phyloP scores from a whole-genome alignment of 352 stramenopile genomes.

The Pythium coloratum region DNA sequence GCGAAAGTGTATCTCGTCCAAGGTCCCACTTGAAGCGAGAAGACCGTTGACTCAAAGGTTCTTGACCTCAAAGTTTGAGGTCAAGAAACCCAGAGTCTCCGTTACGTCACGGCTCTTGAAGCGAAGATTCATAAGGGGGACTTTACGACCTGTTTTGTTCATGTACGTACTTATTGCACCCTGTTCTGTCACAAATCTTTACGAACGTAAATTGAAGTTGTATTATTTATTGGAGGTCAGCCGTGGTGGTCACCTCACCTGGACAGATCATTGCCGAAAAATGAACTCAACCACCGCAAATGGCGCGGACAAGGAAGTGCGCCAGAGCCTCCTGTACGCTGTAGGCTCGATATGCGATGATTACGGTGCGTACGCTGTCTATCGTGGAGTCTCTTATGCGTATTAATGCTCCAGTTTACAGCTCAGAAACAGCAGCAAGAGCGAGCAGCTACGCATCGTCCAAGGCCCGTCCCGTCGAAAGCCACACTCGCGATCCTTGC shows the following conservation, averaged over 20 bases:
- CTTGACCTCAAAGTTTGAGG: no score
- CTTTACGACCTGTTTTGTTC: no score
- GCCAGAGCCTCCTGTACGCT: slow-evolving; percentile 65
- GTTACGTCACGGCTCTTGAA: not conserved
- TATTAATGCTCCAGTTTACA: slow-evolving; percentile 8
- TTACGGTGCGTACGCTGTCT: slow-evolving; percentile 33
- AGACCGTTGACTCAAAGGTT: not conserved
- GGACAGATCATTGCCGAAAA: not conserved
- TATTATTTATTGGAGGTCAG: not conserved
- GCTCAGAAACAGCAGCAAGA: slow-evolving; percentile 57
- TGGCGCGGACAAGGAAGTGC: slow-evolving; percentile 22
- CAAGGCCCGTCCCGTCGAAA: slow-evolving; percentile 53
- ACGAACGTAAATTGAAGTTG: not conserved
- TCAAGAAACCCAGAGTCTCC: not conserved
- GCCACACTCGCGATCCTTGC: slow-evolving; percentile 63
- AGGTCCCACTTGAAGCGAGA: not conserved
- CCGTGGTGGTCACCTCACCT: not conserved
- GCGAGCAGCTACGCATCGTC: slow-evolving; percentile 27
- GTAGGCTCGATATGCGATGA: slow-evolving; percentile 71
- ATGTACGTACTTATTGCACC: not conserved
- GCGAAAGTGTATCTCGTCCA: not conserved
- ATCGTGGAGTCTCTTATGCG: not conserved
- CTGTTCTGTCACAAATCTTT: not conserved
- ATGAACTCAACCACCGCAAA: not conserved
- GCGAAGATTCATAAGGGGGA: not conserved